These are phyloP conservation scores for Verticillium isaacii DNA, from an alignment of 2,329 filamentous ascomycete species.

Conservation along the genomic window DNA sequence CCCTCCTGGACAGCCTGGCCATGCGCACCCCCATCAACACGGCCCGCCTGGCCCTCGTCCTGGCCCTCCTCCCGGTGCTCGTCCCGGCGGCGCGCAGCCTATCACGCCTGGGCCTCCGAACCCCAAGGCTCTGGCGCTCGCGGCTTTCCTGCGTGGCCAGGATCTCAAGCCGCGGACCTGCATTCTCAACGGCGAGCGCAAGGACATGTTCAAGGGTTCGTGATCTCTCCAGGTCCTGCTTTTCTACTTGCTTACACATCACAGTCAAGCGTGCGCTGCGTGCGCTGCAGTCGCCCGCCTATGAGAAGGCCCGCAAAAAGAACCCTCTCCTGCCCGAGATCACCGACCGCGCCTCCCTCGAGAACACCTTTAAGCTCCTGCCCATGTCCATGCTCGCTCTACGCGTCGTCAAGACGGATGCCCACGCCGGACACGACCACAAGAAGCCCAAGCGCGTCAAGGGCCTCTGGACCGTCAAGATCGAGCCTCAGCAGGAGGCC, in stretches of 20 bases:
- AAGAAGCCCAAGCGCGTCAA: constrained; percentile 87
- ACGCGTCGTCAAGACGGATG: constrained; percentile 78
- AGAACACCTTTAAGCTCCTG: constrained; percentile 92
- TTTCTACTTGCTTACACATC: constrained; percentile 1
- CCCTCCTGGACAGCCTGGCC: constrained; percentile 8
- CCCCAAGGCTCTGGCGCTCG: constrained; percentile 81
- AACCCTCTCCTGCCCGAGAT: constrained; percentile 85
- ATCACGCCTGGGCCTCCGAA: constrained; percentile 79
- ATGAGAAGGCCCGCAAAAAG: constrained; percentile 84
- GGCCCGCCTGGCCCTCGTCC: constrained; percentile 10
- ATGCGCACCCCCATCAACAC: constrained; percentile 25
- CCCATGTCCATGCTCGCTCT: constrained; percentile 92
- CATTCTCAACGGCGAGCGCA: constrained; percentile 92
- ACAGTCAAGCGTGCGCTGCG: constrained; percentile 93
- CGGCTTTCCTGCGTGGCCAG: constrained; percentile 79
- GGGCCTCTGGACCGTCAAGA: constrained; percentile 91
- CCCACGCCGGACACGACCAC: constrained; percentile 70
- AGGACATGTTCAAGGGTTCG: constrained; percentile 94
- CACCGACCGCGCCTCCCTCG: constrained; percentile 80
- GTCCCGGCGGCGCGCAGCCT: constrained; percentile 48
- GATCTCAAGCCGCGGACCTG: constrained; percentile 85
- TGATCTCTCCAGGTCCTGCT: not conserved
- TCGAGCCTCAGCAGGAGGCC: constrained; percentile 93
- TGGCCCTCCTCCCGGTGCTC: constrained; percentile 22
- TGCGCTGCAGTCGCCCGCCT: constrained; percentile 81